A percentile compares a stretch with the other conserved stretches of the same genome.
Conservation (phyloP, 345 rosid species). For the Bruguiera parviflora region DNA sequence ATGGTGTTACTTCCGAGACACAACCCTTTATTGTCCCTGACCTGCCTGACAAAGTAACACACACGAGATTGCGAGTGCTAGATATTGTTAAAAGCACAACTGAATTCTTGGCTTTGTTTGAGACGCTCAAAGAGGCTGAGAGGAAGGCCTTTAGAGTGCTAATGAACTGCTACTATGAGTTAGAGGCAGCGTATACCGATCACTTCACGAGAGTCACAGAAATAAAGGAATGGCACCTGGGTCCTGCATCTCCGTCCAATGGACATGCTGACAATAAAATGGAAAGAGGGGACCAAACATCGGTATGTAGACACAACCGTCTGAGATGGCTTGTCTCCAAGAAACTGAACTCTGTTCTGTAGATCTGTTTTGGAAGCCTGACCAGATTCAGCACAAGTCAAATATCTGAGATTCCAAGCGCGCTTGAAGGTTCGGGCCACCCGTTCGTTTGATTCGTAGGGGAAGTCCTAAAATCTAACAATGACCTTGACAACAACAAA, state of each 20-base stretch:
- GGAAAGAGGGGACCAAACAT: conserved; percentile 22
- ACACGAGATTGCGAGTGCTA: conserved; percentile 32
- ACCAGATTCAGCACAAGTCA: conserved; percentile 21
- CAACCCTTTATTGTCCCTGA: conserved; percentile 20
- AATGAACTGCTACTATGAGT: conserved; percentile 29
- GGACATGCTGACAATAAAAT: conserved; percentile 18
- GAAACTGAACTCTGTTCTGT: conserved; percentile 29
- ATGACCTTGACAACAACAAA: not conserved
- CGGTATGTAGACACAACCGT: conserved; percentile 9
- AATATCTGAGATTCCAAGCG: conserved; percentile 14
- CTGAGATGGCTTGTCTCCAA: conserved; percentile 31
- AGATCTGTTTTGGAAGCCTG: conserved; percentile 28
- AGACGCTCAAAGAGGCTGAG: conserved; percentile 28
- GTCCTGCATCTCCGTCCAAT: conserved; percentile 26
- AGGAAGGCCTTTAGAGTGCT: conserved; percentile 30
- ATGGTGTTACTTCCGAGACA: conserved; percentile 19
- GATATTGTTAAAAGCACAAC: conserved; percentile 29
- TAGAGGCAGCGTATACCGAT: conserved; percentile 31
- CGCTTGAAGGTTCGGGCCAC: conserved; percentile 21
- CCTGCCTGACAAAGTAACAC: conserved; percentile 22
- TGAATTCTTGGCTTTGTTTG: conserved; percentile 30
- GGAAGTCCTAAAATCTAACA: conserved; percentile 4
- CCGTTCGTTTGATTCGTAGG: conserved; percentile 29
- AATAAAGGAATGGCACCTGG: conserved; percentile 31
- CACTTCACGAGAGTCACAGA: conserved; percentile 24